Evolutionary conservation across 768 basidiomycete species (phyloP), one percentile per base, ranked within the genome.

Genomic region (Leccinum fibrillosum): DNA sequence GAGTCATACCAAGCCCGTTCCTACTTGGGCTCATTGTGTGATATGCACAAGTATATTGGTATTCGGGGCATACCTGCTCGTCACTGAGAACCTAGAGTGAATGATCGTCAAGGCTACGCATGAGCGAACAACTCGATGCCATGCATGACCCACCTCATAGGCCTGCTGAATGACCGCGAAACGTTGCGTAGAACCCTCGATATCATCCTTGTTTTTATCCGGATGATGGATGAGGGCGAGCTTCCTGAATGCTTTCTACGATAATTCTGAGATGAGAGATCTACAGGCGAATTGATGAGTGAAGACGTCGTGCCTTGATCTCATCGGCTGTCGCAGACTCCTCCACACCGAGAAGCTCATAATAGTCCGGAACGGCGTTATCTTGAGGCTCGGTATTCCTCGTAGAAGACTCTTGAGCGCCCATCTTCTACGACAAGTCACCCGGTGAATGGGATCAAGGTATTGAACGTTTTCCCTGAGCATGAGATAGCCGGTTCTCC

Each of bases 1-100:
- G 86, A 86, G 73, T 99, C 97, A 73, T 99, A 99, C 92, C 94
- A 99, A 47, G 97, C 94, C 64, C 97, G 81, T 80, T 98, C 96
- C 90, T 96, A 83, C 77, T 82, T 79, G 71, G 65, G 53, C 49
- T 49, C 42, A 61, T 32, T 48, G 47, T 56, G 59, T 68, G 54
- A 35, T 26, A 56, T n/a, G 10, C 21, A 56, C 5, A 15, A 10
- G n/a, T 23, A 54, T 17, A 32, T 37, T 2, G 56, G 53, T 42
- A 58, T 62, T 57, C 51, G 47, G 10, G 32, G 62, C 83, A 74
- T 75, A 92, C 94, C 82, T 98, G 94, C 59, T 95, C 92, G 72
- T 98, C 96, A 65, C 92, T 93, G 45, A 98, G 80, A 49, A 96
- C 88, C 92, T 94, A 56, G 52, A 32, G 90, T 85, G 88, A 91